A percentile compares a stretch with the other conserved stretches of the same genome.
phyloP scores from a whole-genome alignment of 228 moss, liverwort and hornwort species.

The Sphagnum fallax region DNA sequence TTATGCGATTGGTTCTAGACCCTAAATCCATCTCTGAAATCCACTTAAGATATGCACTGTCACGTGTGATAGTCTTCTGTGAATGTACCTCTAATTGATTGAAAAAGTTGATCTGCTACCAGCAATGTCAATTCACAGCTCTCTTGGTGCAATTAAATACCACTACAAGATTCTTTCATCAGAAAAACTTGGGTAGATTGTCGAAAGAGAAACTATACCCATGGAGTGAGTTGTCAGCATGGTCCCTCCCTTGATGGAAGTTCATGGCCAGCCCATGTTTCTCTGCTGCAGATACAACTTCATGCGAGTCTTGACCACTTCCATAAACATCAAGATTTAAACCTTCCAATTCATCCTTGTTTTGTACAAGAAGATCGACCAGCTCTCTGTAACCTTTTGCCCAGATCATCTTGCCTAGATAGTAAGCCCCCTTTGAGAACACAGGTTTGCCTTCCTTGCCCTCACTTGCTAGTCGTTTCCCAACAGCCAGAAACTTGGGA shows the following conservation, averaged over 20 bases:
- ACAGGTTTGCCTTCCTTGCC: slow-evolving; percentile 47
- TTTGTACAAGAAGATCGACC: slow-evolving; percentile 74
- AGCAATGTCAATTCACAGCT: not conserved
- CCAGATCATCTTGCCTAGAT: slow-evolving; percentile 97
- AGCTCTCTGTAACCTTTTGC: slow-evolving; percentile 97
- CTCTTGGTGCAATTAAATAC: not conserved
- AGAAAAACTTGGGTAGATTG: not conserved
- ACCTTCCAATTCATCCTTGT: slow-evolving; percentile 57
- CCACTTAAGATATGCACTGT: too few relatives aligned
- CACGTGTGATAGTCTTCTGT: not conserved
- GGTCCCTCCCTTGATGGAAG: slow-evolving; percentile 86
- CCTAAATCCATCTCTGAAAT: too few relatives aligned
- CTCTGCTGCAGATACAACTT: slow-evolving; percentile 77
- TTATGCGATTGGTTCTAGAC: too few relatives aligned
- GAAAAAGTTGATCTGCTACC: not conserved
- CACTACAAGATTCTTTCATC: not conserved
- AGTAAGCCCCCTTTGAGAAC: slow-evolving; percentile 92
- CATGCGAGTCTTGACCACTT: slow-evolving; percentile 86
- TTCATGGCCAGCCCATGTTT: slow-evolving; percentile 68
- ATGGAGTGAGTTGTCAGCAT: slow-evolving; percentile 78
- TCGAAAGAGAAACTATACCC: slow-evolving; percentile 34
- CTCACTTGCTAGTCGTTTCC: slow-evolving; percentile 56
- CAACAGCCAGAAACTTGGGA: slow-evolving; percentile 80
- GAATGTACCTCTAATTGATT: not conserved
- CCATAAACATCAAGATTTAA: slow-evolving; percentile 86